Evolutionary conservation across 176 grass and related monocot genomes (phyloP), one percentile per base, ranked within the genome.

Genomic region (Triticum urartu): DNA sequence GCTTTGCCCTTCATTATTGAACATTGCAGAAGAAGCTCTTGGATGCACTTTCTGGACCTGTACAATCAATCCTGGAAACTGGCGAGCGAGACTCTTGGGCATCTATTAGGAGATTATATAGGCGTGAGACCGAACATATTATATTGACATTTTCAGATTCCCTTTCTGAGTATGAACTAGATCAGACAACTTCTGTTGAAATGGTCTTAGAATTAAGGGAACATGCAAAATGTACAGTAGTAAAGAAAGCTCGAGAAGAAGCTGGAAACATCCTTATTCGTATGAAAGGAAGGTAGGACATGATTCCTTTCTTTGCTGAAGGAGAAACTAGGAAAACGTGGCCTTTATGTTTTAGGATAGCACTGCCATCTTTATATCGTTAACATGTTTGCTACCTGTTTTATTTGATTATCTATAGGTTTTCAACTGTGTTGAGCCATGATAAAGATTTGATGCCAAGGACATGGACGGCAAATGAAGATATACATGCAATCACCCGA

Each of bases 221-320:
- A 67, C 81, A 91, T 79, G 90, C 88, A 25, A 92, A 84, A 91
- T 83, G 60, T 64, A 73, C 95, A 50, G 90, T 98, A 48, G 89
- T 88, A 82, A 88, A 85, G 67, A 95, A 94, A 89, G 90, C 96
- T 70, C 94, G 75, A 91, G 93, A 98, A 83, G 88, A 89, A 94
- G 92, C 91, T 79, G 87, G 75, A 79, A 91, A 94, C 40, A 80
- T 88, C 89, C 80, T 98, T 77, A 91, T 95, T 61, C 89, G 50
- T 72, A 98, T 95, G 96, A 98, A 95, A 89, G 92, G 95, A 85
- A 98, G 96, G 96, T 98, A 82, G n/a, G 79, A 79, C 30, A 8
- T 87, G 20, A 38, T 72, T 73, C 34, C 26, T 79, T 47, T 71
- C 11, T 28, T 82, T 5, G 4, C 68, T 82, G 1, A 21, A 75